Base-by-base conservation (phyloP, 2,329 filamentous ascomycete genomes). In the Pyrenophora graminea region DNA sequence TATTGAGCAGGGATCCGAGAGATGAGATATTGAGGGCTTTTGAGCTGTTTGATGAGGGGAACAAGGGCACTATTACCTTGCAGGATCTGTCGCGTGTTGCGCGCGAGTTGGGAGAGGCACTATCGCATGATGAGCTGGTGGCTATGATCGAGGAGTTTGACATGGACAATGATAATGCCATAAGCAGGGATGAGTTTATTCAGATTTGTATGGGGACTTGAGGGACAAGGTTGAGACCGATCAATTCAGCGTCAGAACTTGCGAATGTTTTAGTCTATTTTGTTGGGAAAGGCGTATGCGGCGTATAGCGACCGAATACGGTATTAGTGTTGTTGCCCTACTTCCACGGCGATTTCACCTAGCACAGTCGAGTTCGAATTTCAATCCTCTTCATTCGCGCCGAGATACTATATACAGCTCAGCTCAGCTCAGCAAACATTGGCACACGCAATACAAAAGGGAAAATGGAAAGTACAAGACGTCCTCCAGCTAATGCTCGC, bases 141-240 rank as follows among this genome's bases (percentile, higher is more conserved):
- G 91, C 91, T 59, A 99, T 99, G 94, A 94, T 99, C 77, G 91
- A 97, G 68, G 93, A 97, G 75, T 95, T 97, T 77, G 94, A 99
- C 77, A 82, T 97, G 59, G 90, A 96, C 69, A 93, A 91, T 1
- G 95, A 96, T 63, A 92, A 92, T 9, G 91, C 82, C 50, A 85
- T 87, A 59, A 81, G 79, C 40, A 71, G 82, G 63, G 84, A 87
- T 52, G 84, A 84, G 52, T 87, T 87, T 75, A 77, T 87, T 62
- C 80, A 81, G n/a, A 87, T 87, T 59, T 87, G 85, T 71, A 76
- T 86, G 71, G 77, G 76, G 12, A 48, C 45, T 13, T 70, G 38
- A 51, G 13, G 1, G 21, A 12, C 17, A n/a, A 10, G 9, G 21
- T n/a, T 32, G 30, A 21, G 17, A 15, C 37, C 6, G 23, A 31